Evolutionary conservation across 2,329 filamentous ascomycete genomes (phyloP).

Genomic region (Botrytis medusae): DNA sequence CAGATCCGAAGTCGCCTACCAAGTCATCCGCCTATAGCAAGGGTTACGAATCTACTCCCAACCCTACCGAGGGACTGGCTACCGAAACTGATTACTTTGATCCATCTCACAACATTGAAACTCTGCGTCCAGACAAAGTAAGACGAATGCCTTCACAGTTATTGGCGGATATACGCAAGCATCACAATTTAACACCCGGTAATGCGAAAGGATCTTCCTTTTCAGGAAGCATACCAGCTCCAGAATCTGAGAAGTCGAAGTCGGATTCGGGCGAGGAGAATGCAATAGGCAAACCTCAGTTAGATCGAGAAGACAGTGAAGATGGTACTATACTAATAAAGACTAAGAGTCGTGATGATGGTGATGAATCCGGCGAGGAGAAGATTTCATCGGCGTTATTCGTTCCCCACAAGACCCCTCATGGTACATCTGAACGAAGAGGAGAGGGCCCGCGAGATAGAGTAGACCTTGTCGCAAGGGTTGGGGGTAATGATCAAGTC

Average conservation of each 20-base stretch:
- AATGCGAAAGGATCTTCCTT: conserved; percentile 38
- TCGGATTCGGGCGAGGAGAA: conserved; percentile 19
- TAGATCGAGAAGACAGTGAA: conserved; percentile 35
- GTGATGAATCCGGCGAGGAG: conserved; percentile 70
- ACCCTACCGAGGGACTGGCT: conserved; percentile 29
- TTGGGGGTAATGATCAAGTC: conserved; percentile 23
- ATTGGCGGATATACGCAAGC: conserved; percentile 38
- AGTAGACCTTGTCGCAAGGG: conserved; percentile 21
- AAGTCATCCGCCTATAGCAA: neutral
- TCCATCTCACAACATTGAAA: conserved; percentile 27
- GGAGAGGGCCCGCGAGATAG: conserved; percentile 23
- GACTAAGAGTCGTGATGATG: conserved; percentile 42
- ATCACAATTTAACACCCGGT: conserved; percentile 39
- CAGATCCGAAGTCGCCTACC: conserved; percentile 9
- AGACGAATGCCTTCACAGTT: conserved; percentile 36
- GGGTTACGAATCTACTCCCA: neutral
- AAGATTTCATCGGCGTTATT: conserved; percentile 87
- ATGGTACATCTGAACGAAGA: conserved; percentile 44
- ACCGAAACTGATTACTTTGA: conserved; percentile 36
- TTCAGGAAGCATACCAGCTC: conserved; percentile 38
- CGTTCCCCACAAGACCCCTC: conserved; percentile 66
- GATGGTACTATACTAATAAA: conserved; percentile 42
- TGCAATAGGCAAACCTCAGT: conserved; percentile 9
- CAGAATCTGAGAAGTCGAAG: conserved; percentile 34
- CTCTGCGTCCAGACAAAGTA: conserved; percentile 29